Percentiles rank a stretch among this genome's conserved stretches.
Evolutionary conservation across 305 asterid genomes (phyloP).

Genomic region (Nicotiana rustica): DNA sequence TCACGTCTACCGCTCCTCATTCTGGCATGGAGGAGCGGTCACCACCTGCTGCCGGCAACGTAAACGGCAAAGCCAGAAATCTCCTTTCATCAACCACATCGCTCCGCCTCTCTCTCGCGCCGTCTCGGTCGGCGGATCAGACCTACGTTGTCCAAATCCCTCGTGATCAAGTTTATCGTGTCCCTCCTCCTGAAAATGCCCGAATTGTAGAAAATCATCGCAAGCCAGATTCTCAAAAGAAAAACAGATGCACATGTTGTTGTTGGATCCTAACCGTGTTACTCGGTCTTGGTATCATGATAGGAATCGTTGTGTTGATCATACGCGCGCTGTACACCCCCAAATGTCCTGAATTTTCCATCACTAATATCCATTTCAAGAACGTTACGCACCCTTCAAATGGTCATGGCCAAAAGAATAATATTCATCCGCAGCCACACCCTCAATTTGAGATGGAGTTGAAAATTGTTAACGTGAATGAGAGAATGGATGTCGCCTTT

Average conservation of each 20-base stretch:
- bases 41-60: conserved; percentile 42
- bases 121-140: background rate
- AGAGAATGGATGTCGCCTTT: conserved; percentile 48
- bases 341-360: conserved; percentile 50
- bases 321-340: conserved; percentile 51
- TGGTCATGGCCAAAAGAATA: background rate
- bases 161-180: conserved; percentile 74
- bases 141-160: conserved; percentile 69
- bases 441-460: conserved; percentile 49
- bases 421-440: background rate
- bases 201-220: conserved; percentile 51
- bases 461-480: conserved; percentile 47
- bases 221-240: conserved; percentile 30
- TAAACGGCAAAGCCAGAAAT: conserved; percentile 37
- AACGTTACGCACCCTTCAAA: conserved; percentile 24
- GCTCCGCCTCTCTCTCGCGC: conserved; percentile 41
- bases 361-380: conserved; percentile 44
- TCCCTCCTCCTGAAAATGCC: conserved; percentile 83
- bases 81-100: conserved; percentile 36
- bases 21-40: conserved; percentile 82
- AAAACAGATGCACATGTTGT: conserved; percentile 25
- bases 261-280: conserved; percentile 35
- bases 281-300: conserved; percentile 29
- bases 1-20: conserved; percentile 61
- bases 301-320: conserved; percentile 16